Evolutionary conservation across 345 rosid genomes (phyloP), one percentile per base, ranked within the genome.

Genomic region (Moringa oleifera): DNA sequence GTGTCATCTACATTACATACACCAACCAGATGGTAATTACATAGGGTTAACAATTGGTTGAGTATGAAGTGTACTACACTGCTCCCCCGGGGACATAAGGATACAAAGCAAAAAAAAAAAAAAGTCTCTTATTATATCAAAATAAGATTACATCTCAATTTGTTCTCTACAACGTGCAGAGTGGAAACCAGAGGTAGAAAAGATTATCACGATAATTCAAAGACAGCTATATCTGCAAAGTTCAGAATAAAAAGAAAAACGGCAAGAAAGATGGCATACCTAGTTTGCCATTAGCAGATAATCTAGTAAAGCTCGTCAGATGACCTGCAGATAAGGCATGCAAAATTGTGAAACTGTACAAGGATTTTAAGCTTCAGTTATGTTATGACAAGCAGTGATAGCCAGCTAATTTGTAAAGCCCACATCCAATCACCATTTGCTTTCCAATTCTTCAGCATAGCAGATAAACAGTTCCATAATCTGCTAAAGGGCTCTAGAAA

Each of bases 311-410:
- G 54, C 41, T 59, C 59, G 37, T 58, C 65, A 59, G 21, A 54
- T 3, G 21, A 68, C 71, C 71, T 68, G 71, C 65, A 67, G 51
- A 41, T 18, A 67, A 60, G 65, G 61, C 55, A 60, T 68, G 54
- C 25, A 53, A 59, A 68, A 41, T 22, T 54, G 55, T 59, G 53
- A 68, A 25, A 47, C 41, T 20, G 62, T 7, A n/a, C 25, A 59
- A 51, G 51, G 28, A 68, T 61, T 17, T 17, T 37, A 53, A 31
- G 51, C 25, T 21, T 63, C 52, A 63, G 12, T 33, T 36, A 53
- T 65, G 57, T 59, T 52, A 67, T 53, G 19, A 46, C 49, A 68
- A 60, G 59, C 65, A 68, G 47, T 67, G 25, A 61, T 22, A 41
- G 47, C 16, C 47, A 55, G 33, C 68, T 65, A 25, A 13, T 12